These are phyloP conservation scores for Fermentozyma sake DNA, from an alignment of 1,139 yeast species.

Conservation along the genomic window DNA sequence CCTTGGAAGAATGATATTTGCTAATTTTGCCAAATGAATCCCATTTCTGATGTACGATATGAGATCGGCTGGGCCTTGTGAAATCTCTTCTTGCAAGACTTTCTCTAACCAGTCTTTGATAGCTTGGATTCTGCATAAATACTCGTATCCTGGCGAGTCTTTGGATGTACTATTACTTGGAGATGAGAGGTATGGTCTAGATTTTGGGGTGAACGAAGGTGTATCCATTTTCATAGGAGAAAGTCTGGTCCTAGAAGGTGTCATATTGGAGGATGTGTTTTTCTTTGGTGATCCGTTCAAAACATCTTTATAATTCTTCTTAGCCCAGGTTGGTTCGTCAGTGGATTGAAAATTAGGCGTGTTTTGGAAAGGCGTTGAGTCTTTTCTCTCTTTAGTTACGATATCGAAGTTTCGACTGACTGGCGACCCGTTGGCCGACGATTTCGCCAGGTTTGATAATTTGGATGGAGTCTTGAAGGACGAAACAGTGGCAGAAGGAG, in stretches of 20 bases:
- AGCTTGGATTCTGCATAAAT: conserved; percentile 83
- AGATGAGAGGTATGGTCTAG: conserved; percentile 22
- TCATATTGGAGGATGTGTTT: conserved; percentile 1
- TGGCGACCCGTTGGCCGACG: conserved; percentile 18
- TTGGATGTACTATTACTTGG: conserved; percentile 25
- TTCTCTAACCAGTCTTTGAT: conserved; percentile 55
- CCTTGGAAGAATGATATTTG: conserved; percentile 68
- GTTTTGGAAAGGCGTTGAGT: conserved; percentile 4
- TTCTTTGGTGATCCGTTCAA: conserved; percentile 14
- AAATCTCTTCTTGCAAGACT: conserved; percentile 52
- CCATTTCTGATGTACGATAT: conserved; percentile 71
- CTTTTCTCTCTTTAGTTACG: too few relatives aligned
- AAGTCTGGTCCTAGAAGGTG: conserved; percentile 6
- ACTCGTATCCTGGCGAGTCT: conserved; percentile 58
- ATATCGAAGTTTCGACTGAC: too few relatives aligned
- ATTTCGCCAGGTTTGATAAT: conserved; percentile 15
- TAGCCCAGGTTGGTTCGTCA: conserved; percentile 23
- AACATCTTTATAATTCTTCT: conserved; percentile 14
- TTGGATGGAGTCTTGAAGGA: conserved; percentile 35
- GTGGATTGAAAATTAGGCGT: conserved; percentile 3
- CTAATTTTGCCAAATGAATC: conserved; percentile 74
- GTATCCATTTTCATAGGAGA: conserved; percentile 16
- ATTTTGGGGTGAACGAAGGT: conserved; percentile 7
- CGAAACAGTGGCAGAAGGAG: conserved; percentile 44
- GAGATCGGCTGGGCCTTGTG: conserved; percentile 50